These are phyloP conservation scores for Clarireedia homoeocarpa DNA, from an alignment of 2,329 filamentous ascomycete species.

Conservation along the genomic window DNA sequence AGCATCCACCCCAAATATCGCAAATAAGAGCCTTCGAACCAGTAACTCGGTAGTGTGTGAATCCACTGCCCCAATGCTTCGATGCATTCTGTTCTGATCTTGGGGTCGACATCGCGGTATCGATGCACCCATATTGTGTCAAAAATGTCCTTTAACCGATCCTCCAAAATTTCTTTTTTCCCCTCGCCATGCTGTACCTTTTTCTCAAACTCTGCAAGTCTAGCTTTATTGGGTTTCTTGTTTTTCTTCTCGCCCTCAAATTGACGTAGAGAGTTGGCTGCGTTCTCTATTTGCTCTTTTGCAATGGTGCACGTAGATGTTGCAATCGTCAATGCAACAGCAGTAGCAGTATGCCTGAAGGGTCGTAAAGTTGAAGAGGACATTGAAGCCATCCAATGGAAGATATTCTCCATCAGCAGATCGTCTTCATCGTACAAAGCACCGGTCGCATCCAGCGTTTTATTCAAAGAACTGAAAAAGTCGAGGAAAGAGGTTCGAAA, in stretches of 20 bases:
- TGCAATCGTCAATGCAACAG: conserved; percentile 72
- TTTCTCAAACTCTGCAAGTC: conserved; percentile 64
- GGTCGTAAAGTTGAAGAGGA: conserved; percentile 80
- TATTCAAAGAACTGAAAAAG: conserved; percentile 73
- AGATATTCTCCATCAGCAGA: conserved; percentile 77
- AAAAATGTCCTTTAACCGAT: conserved; percentile 76
- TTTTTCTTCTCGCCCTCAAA: conserved; percentile 70
- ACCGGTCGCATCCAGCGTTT: conserved; percentile 73
- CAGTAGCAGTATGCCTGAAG: conserved; percentile 89
- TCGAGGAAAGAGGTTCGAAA: conserved; percentile 71
- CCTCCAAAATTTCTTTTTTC: conserved; percentile 50
- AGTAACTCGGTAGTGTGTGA: conserved; percentile 71
- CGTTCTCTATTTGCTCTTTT: conserved; percentile 59
- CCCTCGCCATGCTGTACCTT: conserved; percentile 46
- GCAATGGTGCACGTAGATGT: conserved; percentile 70
- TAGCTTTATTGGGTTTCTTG: conserved; percentile 67
- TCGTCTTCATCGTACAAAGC: conserved; percentile 62
- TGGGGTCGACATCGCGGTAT: conserved; percentile 88
- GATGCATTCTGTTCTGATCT: conserved; percentile 82
- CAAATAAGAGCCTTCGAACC: conserved; percentile 84
- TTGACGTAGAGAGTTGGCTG: conserved; percentile 71
- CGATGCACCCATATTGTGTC: conserved; percentile 91
- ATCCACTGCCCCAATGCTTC: conserved; percentile 87
- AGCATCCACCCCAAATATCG: conserved; percentile 94
- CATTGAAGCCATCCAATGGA: conserved; percentile 85